Evolutionary conservation across 1,284 basidiomycete genomes (phyloP).

Genomic region (Mycena citricolor): DNA sequence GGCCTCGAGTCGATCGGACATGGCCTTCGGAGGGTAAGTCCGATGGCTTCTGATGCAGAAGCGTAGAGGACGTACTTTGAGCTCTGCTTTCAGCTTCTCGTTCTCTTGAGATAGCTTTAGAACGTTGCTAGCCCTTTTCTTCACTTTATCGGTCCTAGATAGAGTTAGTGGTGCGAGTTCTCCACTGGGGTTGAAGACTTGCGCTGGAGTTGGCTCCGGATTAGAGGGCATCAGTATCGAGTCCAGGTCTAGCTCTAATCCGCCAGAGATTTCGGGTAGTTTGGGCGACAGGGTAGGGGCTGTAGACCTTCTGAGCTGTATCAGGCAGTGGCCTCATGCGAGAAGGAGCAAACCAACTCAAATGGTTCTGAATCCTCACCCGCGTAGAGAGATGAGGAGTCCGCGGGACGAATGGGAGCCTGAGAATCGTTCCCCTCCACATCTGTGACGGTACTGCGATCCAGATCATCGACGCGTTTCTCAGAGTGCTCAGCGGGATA

Average conservation of each 20-base stretch:
- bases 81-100: constrained; percentile 70
- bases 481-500: no score
- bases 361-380: no score
- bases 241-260: constrained; percentile 50
- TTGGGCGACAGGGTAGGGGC: constrained; percentile 31
- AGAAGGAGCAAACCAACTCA: no score
- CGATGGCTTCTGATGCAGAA: background rate
- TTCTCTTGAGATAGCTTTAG: constrained; percentile 74
- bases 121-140: constrained; percentile 76
- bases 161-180: constrained; percentile 5
- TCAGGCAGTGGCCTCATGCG: no score
- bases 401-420: no score
- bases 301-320: constrained; percentile 14
- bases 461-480: no score
- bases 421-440: no score
- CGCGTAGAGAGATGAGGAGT: no score
- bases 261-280: constrained; percentile 53
- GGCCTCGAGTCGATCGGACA: constrained; percentile 71
- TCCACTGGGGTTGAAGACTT: constrained; percentile 27
- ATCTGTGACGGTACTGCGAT: no score
- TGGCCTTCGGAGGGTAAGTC: constrained; percentile 42
- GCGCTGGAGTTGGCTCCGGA: constrained; percentile 30
- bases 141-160: constrained; percentile 56
- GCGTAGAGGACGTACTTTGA: no score
- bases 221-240: constrained; percentile 34